A percentile compares a stretch with the other conserved stretches of the same genome.
Evolutionary conservation across 108 stramenopile genomes (phyloP).

Genomic region (Cyclotella sp.): DNA sequence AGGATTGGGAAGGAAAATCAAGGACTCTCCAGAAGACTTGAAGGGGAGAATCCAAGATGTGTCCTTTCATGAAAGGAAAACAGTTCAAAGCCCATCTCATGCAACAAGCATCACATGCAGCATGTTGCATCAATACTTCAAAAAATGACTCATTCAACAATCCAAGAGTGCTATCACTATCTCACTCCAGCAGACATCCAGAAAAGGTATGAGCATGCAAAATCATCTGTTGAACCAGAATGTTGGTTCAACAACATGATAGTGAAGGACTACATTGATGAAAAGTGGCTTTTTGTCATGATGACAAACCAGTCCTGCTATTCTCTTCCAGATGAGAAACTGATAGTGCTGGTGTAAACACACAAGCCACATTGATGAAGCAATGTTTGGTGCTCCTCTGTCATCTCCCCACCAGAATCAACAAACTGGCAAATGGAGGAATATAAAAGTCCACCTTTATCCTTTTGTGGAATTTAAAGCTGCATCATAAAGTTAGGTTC

Average conservation of each 20-base stretch:
- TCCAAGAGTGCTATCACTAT: too few relatives aligned
- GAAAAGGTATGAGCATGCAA: too few relatives aligned
- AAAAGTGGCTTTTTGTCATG: constrained; percentile 26
- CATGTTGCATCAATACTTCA: background rate
- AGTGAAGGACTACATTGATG: constrained; percentile 13
- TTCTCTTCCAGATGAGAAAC: background rate
- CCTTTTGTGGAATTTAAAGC: background rate
- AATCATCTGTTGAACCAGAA: background rate
- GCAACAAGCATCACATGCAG: background rate
- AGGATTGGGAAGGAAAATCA: background rate
- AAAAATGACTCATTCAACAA: too few relatives aligned
- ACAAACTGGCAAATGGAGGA: constrained; percentile 12
- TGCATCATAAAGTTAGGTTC: background rate
- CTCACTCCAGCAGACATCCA: too few relatives aligned
- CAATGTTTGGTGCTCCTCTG: constrained; percentile 12
- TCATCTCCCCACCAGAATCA: constrained; percentile 7
- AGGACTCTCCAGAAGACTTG: background rate
- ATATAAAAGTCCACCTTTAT: constrained; percentile 20
- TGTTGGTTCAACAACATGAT: constrained; percentile 8
- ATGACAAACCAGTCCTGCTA: background rate
- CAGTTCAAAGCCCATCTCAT: background rate
- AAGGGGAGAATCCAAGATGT: background rate
- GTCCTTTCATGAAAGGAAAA: background rate
- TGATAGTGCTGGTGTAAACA: constrained; percentile 10
- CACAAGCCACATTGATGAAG: too few relatives aligned